phyloP scores from a whole-genome alignment of 1,284 basidiomycete genomes.

The Sporisorium sorghi region DNA sequence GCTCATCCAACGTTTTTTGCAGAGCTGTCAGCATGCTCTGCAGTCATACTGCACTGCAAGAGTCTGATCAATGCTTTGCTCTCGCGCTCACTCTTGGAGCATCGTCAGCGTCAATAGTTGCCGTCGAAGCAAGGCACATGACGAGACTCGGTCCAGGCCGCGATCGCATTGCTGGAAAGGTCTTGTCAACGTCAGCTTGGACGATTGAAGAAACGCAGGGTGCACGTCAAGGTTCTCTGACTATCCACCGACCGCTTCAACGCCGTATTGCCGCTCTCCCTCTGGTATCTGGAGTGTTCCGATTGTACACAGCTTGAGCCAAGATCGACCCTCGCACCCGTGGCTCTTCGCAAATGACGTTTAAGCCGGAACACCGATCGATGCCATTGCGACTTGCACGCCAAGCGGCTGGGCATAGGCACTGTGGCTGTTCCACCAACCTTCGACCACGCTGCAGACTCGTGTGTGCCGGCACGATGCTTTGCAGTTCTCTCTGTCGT shows the following conservation, averaged over 20 bases:
- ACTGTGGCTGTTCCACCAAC: conserved; percentile 37
- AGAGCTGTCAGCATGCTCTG: not conserved
- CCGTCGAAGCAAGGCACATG: not conserved
- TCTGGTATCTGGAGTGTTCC: too few species aligned
- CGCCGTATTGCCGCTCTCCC: conserved; percentile 19
- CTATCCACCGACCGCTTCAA: conserved; percentile 28
- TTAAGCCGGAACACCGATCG: too few species aligned
- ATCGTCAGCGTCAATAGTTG: too few species aligned
- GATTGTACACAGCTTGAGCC: not conserved
- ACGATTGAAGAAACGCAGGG: not conserved
- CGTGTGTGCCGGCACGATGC: not conserved
- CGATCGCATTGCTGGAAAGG: not conserved
- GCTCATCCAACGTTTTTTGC: conserved; percentile 17
- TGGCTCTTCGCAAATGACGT: too few species aligned
- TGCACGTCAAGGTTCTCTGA: conserved; percentile 40
- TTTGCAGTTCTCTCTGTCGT: not conserved
- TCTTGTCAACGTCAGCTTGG: conserved; percentile 1
- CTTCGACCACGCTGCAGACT: conserved; percentile 13
- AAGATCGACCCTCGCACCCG: conserved; percentile 25
- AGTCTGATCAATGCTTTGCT: not conserved
- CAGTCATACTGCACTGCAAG: not conserved
- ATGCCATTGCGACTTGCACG: too few species aligned
- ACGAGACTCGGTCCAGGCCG: not conserved
- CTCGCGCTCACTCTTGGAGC: too few species aligned
- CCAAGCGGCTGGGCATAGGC: conserved; percentile 24